Evolutionary conservation across 2,329 filamentous ascomycete species (phyloP).

Genomic region (Beauveria varroae): DNA sequence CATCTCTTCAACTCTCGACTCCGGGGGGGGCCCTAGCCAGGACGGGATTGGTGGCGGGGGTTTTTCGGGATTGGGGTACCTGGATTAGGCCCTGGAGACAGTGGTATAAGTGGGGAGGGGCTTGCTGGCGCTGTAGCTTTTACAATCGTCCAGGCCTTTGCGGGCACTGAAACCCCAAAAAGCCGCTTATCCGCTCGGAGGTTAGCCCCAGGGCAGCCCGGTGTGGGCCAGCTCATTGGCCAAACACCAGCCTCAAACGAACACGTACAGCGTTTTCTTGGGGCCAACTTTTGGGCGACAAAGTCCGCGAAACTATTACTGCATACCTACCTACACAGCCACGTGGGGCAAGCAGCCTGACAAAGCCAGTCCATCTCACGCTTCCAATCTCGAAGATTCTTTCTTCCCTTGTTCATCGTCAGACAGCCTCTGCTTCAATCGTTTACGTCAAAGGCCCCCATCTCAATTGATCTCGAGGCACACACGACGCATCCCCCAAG

Average conservation of each 20-base stretch:
- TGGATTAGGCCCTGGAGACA: neutral
- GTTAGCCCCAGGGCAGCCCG: neutral
- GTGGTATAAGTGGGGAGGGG: neutral
- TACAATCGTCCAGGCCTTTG: neutral
- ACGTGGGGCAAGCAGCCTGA: constrained; percentile 12
- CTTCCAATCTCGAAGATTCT: constrained; percentile 1
- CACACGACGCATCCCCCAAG: neutral
- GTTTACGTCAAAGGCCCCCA: neutral
- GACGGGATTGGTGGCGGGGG: neutral
- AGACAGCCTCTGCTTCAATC: constrained; percentile 4
- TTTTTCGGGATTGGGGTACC: neutral
- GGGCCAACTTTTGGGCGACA: neutral
- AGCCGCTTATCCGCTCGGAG: neutral
- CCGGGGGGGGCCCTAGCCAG: neutral
- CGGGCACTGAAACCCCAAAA: neutral
- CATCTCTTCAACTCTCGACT: neutral
- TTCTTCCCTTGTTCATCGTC: constrained; percentile 8
- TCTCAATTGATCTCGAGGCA: constrained; percentile 5
- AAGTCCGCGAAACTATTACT: neutral
- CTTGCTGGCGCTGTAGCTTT: neutral
- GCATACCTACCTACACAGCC: constrained; percentile 7
- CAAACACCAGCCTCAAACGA: constrained; percentile 14
- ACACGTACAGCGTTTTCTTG: constrained; percentile 21
- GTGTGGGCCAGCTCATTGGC: neutral
- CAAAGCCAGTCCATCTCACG: constrained; percentile 8